Conservation (phyloP, 176 grass and related monocot genomes). For the Avena sativa region DNA sequence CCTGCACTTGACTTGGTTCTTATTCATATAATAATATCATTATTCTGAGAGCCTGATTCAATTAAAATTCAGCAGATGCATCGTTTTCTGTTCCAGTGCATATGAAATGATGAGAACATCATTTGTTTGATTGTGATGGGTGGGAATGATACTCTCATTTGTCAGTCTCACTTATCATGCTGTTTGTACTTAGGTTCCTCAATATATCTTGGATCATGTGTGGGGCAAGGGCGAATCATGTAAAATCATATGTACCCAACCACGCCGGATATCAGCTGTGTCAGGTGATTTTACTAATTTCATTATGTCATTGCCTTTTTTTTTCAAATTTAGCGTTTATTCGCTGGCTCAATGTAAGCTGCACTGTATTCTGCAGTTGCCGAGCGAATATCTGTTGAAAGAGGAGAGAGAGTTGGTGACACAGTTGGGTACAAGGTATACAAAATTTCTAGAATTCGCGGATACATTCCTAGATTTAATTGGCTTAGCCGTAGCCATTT, state of each 20-base stretch:
- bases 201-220: constrained; percentile 96
- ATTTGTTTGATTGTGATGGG: constrained; percentile 27
- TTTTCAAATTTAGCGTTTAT: constrained; percentile 29
- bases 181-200: constrained; percentile 80
- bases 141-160: constrained; percentile 24
- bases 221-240: constrained; percentile 87
- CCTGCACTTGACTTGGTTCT: constrained; percentile 16
- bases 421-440: constrained; percentile 98
- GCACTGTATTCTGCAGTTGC: constrained; percentile 64
- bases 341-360: constrained; percentile 10
- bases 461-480: constrained; percentile 37
- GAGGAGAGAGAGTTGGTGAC: constrained; percentile 87
- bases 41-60: constrained; percentile 22
- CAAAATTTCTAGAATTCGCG: constrained; percentile 25
- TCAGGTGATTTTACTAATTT: constrained; percentile 65
- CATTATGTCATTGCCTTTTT: not conserved
- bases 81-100: not conserved
- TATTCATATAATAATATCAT: not conserved
- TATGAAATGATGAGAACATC: not conserved
- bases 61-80: constrained; percentile 8
- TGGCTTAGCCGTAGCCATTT: not conserved
- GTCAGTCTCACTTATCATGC: constrained; percentile 10
- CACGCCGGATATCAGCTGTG: constrained; percentile 92
- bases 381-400: constrained; percentile 92
- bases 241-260: constrained; percentile 96